These are phyloP conservation scores for Cadophora sp. DNA, from an alignment of 2,329 filamentous ascomycete species.

Conservation along the genomic window DNA sequence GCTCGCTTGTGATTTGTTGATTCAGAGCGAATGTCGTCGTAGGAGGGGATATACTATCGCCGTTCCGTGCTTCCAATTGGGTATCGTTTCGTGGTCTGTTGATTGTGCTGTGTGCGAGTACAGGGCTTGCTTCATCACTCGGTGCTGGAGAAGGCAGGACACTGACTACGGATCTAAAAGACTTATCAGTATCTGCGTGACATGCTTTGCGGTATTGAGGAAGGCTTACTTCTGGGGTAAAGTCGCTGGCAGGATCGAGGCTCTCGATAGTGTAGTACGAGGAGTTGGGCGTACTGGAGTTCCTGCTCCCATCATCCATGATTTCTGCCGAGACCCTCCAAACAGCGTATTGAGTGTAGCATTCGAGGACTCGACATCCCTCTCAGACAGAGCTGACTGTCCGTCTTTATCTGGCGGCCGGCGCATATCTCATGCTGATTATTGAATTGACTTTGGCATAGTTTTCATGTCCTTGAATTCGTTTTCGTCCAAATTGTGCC, in stretches of 20 bases:
- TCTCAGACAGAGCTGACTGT: constrained; percentile 35
- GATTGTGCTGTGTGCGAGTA: constrained; percentile 44
- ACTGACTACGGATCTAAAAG: constrained; percentile 20
- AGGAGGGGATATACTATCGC: constrained; percentile 14
- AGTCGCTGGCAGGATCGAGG: constrained; percentile 23
- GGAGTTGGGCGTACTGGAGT: constrained; percentile 42
- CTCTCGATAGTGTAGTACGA: constrained; percentile 33
- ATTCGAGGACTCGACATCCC: constrained; percentile 45
- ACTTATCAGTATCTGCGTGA: constrained; percentile 18
- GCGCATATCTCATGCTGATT: constrained; percentile 39
- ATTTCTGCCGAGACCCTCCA: constrained; percentile 42
- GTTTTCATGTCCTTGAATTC: constrained; percentile 15
- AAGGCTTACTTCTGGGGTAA: constrained; percentile 33
- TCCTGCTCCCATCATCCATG: constrained; percentile 44
- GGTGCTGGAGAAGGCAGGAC: constrained; percentile 59
- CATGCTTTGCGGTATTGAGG: not conserved
- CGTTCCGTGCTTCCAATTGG: constrained; percentile 3
- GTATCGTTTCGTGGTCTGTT: constrained; percentile 36
- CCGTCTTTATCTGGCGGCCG: constrained; percentile 43
- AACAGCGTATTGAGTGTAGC: constrained; percentile 45
- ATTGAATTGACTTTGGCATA: constrained; percentile 30
- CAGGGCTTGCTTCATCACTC: constrained; percentile 65
- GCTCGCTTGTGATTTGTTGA: constrained; percentile 15
- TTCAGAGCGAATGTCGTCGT: not conserved
- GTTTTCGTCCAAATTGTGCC: not conserved